phyloP scores from a whole-genome alignment of 345 rosid genomes.

The Rhodamnia argentea region DNA sequence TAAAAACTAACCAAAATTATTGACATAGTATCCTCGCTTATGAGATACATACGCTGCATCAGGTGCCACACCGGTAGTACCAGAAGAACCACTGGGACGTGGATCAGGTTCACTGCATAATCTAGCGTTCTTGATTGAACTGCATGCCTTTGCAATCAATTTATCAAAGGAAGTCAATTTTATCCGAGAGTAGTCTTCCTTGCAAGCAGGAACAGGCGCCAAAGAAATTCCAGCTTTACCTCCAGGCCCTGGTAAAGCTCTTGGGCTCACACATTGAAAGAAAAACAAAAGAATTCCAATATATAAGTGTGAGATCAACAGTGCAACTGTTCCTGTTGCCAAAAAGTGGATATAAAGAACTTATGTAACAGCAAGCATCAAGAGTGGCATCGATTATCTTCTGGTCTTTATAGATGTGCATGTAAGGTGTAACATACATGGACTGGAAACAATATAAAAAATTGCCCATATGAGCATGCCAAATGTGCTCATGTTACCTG shows the following conservation, averaged over 20 bases:
- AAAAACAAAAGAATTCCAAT: neutral
- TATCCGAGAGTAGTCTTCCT: constrained; percentile 72
- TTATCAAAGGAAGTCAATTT: constrained; percentile 95
- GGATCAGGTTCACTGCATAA: constrained; percentile 73
- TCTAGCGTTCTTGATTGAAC: constrained; percentile 80
- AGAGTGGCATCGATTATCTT: neutral
- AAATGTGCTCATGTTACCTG: neutral
- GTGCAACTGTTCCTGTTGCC: neutral
- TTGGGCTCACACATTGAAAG: constrained; percentile 13
- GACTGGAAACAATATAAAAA: neutral
- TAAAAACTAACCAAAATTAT: neutral
- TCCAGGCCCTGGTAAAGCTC: constrained; percentile 24
- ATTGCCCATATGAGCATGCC: neutral
- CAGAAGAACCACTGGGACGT: constrained; percentile 66
- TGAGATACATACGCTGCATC: constrained; percentile 83
- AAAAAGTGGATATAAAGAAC: neutral
- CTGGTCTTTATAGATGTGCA: neutral
- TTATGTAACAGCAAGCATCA: neutral
- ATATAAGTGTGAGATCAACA: neutral
- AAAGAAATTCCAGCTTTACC: constrained; percentile 44
- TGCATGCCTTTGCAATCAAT: constrained; percentile 77
- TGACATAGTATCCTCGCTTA: neutral
- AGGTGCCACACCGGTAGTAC: constrained; percentile 86
- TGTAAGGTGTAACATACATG: neutral
- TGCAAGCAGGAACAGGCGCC: constrained; percentile 83